These are phyloP conservation scores for Trichoderma lentiforme DNA, from an alignment of 2,329 filamentous ascomycete species.

Conservation along the genomic window DNA sequence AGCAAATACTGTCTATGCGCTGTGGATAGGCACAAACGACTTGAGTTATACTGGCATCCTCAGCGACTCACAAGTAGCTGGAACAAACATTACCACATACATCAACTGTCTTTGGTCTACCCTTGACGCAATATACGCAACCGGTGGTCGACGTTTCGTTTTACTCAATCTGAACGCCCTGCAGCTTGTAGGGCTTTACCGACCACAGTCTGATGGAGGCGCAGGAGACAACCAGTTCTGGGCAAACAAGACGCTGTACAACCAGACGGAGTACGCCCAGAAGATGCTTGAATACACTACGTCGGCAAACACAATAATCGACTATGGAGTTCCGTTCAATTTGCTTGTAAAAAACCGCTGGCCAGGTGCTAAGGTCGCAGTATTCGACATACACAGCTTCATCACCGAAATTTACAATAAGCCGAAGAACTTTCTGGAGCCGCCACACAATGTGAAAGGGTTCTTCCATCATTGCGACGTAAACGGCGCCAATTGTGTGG, in stretches of 20 bases:
- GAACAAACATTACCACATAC: conserved; percentile 61
- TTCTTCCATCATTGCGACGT: conserved; percentile 53
- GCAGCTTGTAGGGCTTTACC: conserved; percentile 64
- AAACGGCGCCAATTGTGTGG: neutral
- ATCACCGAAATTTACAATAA: conserved; percentile 62
- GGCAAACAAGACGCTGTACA: conserved; percentile 44
- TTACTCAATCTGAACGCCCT: conserved; percentile 67
- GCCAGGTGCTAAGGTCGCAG: conserved; percentile 57
- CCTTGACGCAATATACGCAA: conserved; percentile 60
- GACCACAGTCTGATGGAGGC: conserved; percentile 8
- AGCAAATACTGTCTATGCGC: conserved; percentile 65
- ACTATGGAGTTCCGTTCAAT: conserved; percentile 48
- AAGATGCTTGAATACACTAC: conserved; percentile 48
- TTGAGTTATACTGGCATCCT: conserved; percentile 64
- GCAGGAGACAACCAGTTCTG: conserved; percentile 39
- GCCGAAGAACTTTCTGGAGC: conserved; percentile 60
- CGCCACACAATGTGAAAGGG: conserved; percentile 60
- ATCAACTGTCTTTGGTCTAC: conserved; percentile 64
- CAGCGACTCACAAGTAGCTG: conserved; percentile 57
- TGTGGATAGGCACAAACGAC: conserved; percentile 83
- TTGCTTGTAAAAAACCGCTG: conserved; percentile 44
- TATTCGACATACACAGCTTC: conserved; percentile 65
- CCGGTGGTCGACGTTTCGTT: conserved; percentile 68
- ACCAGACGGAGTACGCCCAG: conserved; percentile 44
- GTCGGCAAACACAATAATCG: conserved; percentile 47